phyloP scores from a whole-genome alignment of 1,139 yeast species.

The Candida tropicalis region DNA sequence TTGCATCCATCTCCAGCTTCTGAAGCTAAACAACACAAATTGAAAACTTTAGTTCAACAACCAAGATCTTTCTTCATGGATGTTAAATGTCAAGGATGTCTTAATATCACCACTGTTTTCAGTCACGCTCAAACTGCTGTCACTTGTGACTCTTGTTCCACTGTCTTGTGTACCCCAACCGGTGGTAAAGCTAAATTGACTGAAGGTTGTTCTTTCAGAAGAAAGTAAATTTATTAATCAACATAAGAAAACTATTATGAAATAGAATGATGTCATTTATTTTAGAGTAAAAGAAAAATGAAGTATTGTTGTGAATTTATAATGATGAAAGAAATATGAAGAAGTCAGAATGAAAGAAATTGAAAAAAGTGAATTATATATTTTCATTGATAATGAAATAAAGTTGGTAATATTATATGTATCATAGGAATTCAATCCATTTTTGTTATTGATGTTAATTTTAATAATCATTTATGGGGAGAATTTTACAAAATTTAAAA shows the following conservation, averaged over 20 bases:
- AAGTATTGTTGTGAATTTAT: not conserved
- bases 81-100: constrained; percentile 98
- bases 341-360: not conserved
- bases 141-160: constrained; percentile 97
- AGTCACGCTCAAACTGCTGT: constrained; percentile 99
- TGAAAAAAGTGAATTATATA: not conserved
- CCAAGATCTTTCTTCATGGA: constrained; percentile 99
- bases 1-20: constrained; percentile 96
- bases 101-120: constrained; percentile 97
- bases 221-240: constrained; percentile 61
- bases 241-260: not conserved
- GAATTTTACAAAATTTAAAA: constrained; percentile 2
- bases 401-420: constrained; percentile 8
- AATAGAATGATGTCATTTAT: not conserved
- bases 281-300: not conserved
- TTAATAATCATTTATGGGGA: constrained; percentile 2
- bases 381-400: not conserved
- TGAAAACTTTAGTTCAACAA: constrained; percentile 92
- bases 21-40: constrained; percentile 95
- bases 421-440: constrained; percentile 8
- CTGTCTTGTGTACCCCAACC: constrained; percentile 97
- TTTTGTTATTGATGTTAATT: not conserved
- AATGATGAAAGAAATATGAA: not conserved
- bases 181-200: constrained; percentile 99
- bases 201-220: constrained; percentile 99